A percentile compares a stretch with the other conserved stretches of the same genome.
Conservation (phyloP, 23 red algal species). For the Gracilariopsis chorda region DNA sequence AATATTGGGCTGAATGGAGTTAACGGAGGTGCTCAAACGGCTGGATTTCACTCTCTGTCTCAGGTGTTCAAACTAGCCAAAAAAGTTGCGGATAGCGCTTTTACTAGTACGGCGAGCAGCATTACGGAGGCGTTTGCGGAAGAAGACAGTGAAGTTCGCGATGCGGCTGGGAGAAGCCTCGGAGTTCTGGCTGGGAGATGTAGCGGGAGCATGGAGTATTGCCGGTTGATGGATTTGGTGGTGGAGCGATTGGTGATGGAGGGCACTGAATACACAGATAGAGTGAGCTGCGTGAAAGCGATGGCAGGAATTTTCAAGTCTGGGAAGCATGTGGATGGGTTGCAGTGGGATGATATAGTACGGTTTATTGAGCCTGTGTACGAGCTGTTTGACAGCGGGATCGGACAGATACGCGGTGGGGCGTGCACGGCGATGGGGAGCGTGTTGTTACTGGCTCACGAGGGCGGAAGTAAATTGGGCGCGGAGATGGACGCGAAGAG, state of each 20-base stretch:
- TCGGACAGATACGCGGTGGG: neutral
- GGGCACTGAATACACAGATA: neutral
- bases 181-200: constrained; percentile 40
- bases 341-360: neutral
- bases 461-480: neutral
- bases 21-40: neutral
- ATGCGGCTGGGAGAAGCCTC: constrained; percentile 8
- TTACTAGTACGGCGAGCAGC: neutral
- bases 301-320: neutral
- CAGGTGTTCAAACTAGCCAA: constrained; percentile 35
- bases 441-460: neutral
- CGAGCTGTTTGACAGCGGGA: neutral
- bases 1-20: constrained; percentile 32
- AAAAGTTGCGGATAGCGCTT: constrained; percentile 33
- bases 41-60: constrained; percentile 18
- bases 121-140: constrained; percentile 9
- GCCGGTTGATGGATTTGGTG: neutral
- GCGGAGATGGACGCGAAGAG: neutral
- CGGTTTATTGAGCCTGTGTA: neutral
- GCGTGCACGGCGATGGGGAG: neutral
- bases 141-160: neutral
- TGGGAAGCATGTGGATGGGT: neutral
- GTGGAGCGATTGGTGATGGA: neutral
- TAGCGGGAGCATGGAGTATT: constrained; percentile 4
- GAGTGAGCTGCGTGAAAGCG: constrained; percentile 5